Evolutionary conservation across 2,329 filamentous ascomycete species (phyloP).

Genomic region (Botrytis pseudocinerea): DNA sequence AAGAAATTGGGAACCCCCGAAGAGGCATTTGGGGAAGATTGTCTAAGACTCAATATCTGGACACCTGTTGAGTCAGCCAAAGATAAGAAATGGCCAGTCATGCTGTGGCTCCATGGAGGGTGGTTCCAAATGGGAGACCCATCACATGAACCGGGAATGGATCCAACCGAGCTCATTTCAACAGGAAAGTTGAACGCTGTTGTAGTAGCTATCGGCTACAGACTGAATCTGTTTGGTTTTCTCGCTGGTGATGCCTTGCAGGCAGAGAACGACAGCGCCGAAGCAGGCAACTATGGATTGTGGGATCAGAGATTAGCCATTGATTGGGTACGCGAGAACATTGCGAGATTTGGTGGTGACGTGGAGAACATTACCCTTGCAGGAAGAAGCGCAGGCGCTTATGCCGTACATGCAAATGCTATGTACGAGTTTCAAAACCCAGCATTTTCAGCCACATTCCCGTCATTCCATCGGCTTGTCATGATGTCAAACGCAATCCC

Average conservation of each 20-base stretch:
- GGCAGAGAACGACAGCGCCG: constrained; percentile 48
- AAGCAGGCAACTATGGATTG: constrained; percentile 49
- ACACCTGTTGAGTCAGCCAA: constrained; percentile 40
- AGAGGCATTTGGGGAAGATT: constrained; percentile 48
- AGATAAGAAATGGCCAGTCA: constrained; percentile 22
- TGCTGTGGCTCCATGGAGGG: constrained; percentile 49
- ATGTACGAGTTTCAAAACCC: constrained; percentile 31
- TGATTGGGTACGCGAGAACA: constrained; percentile 59
- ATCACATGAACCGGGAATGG: constrained; percentile 46
- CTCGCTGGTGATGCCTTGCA: constrained; percentile 34
- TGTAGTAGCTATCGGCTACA: constrained; percentile 22
- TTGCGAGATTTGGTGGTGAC: constrained; percentile 59
- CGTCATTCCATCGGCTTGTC: constrained; percentile 43
- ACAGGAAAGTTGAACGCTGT: constrained; percentile 24
- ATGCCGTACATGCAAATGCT: constrained; percentile 46
- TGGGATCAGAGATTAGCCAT: constrained; percentile 60
- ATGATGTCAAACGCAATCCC: constrained; percentile 51
- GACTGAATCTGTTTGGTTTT: constrained; percentile 43
- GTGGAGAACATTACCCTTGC: constrained; percentile 53
- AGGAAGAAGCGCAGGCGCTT: constrained; percentile 56
- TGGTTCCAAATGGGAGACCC: constrained; percentile 51
- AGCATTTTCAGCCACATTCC: constrained; percentile 21
- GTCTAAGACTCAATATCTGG: constrained; percentile 52
- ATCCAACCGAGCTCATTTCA: constrained; percentile 48
- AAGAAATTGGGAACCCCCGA: constrained; percentile 34